Evolutionary conservation across 2,329 filamentous ascomycete species (phyloP).

Genomic region (Mycosphaerella sp.): DNA sequence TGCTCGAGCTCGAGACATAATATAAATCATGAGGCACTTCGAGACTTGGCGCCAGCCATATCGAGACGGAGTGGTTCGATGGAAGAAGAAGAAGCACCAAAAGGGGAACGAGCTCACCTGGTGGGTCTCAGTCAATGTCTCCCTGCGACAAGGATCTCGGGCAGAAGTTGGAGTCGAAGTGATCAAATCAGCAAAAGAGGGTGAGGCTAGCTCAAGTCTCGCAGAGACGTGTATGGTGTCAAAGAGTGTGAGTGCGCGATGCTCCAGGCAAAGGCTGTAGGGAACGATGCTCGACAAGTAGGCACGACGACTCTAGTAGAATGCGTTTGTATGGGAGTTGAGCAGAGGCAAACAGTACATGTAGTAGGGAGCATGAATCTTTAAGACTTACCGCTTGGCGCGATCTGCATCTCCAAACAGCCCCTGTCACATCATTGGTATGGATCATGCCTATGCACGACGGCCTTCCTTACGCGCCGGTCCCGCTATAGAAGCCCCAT

Average conservation of each 20-base stretch:
- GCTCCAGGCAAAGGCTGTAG: conserved; percentile 21
- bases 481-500: conserved; percentile 15
- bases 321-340: conserved; percentile 8
- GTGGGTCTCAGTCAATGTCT: conserved; percentile 5
- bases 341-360: neutral
- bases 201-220: conserved; percentile 24
- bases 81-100: neutral
- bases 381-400: conserved; percentile 23
- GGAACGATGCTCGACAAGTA: neutral
- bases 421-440: conserved; percentile 12
- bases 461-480: conserved; percentile 18
- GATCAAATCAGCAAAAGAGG: conserved; percentile 21
- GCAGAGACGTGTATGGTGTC: conserved; percentile 15
- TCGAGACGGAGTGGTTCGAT: neutral
- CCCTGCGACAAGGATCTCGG: conserved; percentile 9
- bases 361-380: neutral
- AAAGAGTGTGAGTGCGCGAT: conserved; percentile 22
- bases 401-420: conserved; percentile 17
- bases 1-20: conserved; percentile 5
- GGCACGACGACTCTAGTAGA: neutral
- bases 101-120: conserved; percentile 12
- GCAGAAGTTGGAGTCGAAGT: conserved; percentile 4
- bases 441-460: conserved; percentile 15
- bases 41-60: neutral
- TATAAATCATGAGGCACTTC: neutral